Evolutionary conservation across 129 eudicot species (phyloP), one percentile per base, ranked within the genome.

Genomic region (Deinandra increscens): DNA sequence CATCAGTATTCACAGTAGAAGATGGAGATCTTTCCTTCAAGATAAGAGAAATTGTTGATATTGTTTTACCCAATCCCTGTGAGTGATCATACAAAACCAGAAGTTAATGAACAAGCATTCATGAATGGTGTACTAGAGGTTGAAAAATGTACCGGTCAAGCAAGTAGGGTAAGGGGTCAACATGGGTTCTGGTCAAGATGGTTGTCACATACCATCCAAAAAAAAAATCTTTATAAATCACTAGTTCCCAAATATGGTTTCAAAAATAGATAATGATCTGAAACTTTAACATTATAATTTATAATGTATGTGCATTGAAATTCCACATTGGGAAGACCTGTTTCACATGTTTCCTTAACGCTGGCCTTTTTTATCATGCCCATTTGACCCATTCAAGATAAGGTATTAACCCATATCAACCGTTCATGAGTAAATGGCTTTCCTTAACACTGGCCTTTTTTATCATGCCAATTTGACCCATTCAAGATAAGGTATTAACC

Each of bases 31-130:
- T 94, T 82, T 94, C 99, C 67, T 75, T 90, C 51, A 94, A 82
- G 65, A 94, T 90, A 50, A 94, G 92, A 43, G 99, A 90, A 66
- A 94, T 94, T 60, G 99, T 94, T 61, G 99, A 94, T 73, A 94
- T 72, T 2, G 99, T 94, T 82, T 94, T 94, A 18, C 99, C 99
- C 75, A 94, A 73, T 26, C 99, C 99, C 99, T 93, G 86, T 66
- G 50, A 42, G 70, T 34, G 19, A 77, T 17, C 50, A 23, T 51
- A 56, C 58, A 60, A 58, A 68, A 45, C 41, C 49, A 60, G 9
- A 12, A 50, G 44, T 50, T n/a, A 41, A 31, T 73, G 18, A 73
- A 22, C 48, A 81, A 7, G 36, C 37, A 2, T 54, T 26, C 34
- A 54, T 10, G 29, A 5, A 58, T 31, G 20, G 41, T 55, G 7